Evolutionary conservation across 2,329 filamentous ascomycete species (phyloP), one percentile per base, ranked within the genome.

Genomic region (Rhynchosporium secalis): DNA sequence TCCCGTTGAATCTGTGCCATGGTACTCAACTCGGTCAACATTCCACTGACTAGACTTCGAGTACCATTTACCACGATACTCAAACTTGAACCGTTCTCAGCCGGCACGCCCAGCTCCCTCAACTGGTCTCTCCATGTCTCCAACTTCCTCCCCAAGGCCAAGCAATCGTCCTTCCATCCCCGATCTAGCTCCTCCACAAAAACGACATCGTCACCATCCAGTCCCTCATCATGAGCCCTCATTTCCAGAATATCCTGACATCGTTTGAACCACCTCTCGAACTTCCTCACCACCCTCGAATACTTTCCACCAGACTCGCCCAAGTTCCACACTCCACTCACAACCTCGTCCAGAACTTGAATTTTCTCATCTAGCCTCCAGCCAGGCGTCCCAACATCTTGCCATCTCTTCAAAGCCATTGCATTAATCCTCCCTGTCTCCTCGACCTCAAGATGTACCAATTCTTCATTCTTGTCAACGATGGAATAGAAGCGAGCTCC

Each of bases 1-100:
- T 85, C 84, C 52, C 75, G 76, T 74, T 88, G 85, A 61, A 90
- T 82, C 69, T 81, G 78, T 60, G 79, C 79, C 86, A 90, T 89
- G 63, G 81, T 64, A n/a, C 74, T 73, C 65, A 90, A 75, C 76
- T 89, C 87, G n/a, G 76, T 77, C 49, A 86, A 73, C 86, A 89
- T 89, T 41, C 80, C 83, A 54, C 76, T 71, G 12, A 88, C 78
- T 49, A 89, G 73, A 15, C 69, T 70, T 28, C 77, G 73, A 60
- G 80, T 83, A 2, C 77, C 79, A 6, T 72, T 73, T 45, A 88
- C 71, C 66, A 86, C 78, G 33, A 76, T 73, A 28, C 70, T 75
- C 60, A 88, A 70, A 62, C 78, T 83, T 36, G 75, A 73, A 56
- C 74, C 64, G 6, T 40, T 63, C 6, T 52, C 49, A 60, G 63